Evolutionary conservation across 306 rosid species (phyloP), one percentile per base, ranked within the genome.

Genomic region (Begonia masoniana): DNA sequence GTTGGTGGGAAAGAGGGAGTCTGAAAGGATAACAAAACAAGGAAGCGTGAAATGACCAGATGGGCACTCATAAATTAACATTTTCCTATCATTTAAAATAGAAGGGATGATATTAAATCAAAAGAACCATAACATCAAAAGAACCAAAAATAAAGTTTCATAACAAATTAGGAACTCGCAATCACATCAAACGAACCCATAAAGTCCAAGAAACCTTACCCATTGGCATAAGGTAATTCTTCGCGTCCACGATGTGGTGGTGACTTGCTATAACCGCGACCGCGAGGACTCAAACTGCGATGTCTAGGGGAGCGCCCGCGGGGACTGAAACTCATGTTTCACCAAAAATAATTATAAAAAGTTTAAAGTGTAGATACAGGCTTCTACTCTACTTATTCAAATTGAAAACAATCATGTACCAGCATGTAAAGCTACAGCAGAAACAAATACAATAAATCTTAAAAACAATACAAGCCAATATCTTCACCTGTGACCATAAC

Each of bases 251-350:
- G 96, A 57, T 79, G 81, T 2, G 95, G 88, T 60, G 95, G 95
- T 15, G 99, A 92, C 79, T 77, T 79, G 81, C 99, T 92, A 52
- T 67, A 75, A 77, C 95, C 86, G 54, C 83, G 86, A 26, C 93
- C 88, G 61, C 88, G 94, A 54, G 99, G 99, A 50, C 96, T 76
- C 75, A 81, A 15, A 43, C 99, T 92, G 57, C 96, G 96, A 61
- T 92, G 99, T 56, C 86, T 73, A 8, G 99, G 99, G 14, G 99
- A 91, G 15, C 99, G 71, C 31, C 76, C 96, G 52, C 80, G 94
- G 2, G 99, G 99, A 75, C 99, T 91, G 67, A 76, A 81, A 70
- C 99, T 91, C 82, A 96, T 91, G 69, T 24, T 50, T 57, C 53
- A 75, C 50, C 62, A 17, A 12, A 59, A 60, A 13, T 9, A 21